A percentile compares a stretch with the other conserved stretches of the same genome.
Conservation (phyloP, 768 basidiomycete species). For the Dictyophora rubrovolvata region DNA sequence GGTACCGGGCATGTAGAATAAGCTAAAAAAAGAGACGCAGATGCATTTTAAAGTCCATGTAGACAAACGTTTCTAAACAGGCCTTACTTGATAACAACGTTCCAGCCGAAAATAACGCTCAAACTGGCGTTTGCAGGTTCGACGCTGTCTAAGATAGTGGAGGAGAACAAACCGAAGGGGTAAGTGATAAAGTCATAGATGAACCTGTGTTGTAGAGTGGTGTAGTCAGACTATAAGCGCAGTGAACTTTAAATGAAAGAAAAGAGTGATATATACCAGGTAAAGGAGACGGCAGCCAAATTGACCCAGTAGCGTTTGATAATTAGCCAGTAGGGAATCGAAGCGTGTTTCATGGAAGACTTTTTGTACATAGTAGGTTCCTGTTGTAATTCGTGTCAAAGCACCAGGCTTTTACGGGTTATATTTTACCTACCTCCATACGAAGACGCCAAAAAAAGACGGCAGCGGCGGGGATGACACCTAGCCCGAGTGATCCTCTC, state of each 20-base stretch:
- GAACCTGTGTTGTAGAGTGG: constrained; percentile 33
- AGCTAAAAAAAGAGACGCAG: constrained; percentile 18
- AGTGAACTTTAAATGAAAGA: too few species aligned
- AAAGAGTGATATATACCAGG: constrained; percentile 40
- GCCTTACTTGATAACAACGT: constrained; percentile 69
- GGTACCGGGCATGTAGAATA: constrained; percentile 34
- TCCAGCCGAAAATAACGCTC: constrained; percentile 69
- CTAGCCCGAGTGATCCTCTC: constrained; percentile 34
- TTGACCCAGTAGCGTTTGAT: constrained; percentile 70
- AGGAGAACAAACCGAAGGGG: constrained; percentile 74
- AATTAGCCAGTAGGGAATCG: constrained; percentile 68
- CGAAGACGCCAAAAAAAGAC: constrained; percentile 83
- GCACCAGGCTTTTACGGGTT: background rate
- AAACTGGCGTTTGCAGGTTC: constrained; percentile 38
- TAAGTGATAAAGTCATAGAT: constrained; percentile 74
- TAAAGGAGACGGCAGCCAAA: constrained; percentile 63
- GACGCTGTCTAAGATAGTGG: constrained; percentile 48
- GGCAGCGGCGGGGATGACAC: constrained; percentile 65
- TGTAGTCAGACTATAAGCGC: background rate
- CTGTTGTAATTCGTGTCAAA: background rate
- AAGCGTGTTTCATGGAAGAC: constrained; percentile 67
- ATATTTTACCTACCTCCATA: constrained; percentile 37
- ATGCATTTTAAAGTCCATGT: too few species aligned
- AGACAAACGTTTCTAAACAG: background rate
- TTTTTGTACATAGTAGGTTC: constrained; percentile 67